Evolutionary conservation across 148 eudicot genomes (phyloP).

Genomic region (Rhododendron griersonianum): DNA sequence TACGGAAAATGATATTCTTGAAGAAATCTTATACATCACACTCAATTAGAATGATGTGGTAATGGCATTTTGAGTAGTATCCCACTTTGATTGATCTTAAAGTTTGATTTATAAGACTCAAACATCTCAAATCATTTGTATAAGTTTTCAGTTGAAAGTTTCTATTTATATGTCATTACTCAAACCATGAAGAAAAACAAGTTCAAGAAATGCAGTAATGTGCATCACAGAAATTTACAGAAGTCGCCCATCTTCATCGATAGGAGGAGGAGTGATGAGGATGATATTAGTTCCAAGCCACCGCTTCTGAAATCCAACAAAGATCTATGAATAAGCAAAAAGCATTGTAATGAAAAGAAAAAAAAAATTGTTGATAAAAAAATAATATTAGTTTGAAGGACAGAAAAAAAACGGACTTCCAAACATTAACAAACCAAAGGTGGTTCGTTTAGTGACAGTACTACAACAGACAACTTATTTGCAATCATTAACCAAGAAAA

Average conservation of each 20-base stretch:
- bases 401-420: background rate
- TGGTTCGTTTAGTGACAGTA: background rate
- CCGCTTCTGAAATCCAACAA: constrained; percentile 42
- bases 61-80: background rate
- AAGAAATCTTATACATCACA: background rate
- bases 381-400: background rate
- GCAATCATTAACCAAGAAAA: background rate
- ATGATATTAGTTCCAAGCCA: constrained; percentile 54
- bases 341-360: background rate
- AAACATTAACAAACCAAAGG: background rate
- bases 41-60: background rate
- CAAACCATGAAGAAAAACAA: background rate
- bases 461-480: background rate
- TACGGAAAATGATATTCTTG: background rate
- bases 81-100: background rate
- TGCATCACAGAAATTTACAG: constrained; percentile 30
- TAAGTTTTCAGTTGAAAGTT: background rate
- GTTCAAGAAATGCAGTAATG: background rate
- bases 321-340: background rate
- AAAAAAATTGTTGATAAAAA: background rate
- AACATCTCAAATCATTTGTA: background rate
- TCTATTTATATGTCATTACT: background rate
- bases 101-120: background rate
- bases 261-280: constrained; percentile 84
- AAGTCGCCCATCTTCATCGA: constrained; percentile 75